phyloP scores from a whole-genome alignment of 176 grass and related monocot genomes.

The Elaeis guineensis region DNA sequence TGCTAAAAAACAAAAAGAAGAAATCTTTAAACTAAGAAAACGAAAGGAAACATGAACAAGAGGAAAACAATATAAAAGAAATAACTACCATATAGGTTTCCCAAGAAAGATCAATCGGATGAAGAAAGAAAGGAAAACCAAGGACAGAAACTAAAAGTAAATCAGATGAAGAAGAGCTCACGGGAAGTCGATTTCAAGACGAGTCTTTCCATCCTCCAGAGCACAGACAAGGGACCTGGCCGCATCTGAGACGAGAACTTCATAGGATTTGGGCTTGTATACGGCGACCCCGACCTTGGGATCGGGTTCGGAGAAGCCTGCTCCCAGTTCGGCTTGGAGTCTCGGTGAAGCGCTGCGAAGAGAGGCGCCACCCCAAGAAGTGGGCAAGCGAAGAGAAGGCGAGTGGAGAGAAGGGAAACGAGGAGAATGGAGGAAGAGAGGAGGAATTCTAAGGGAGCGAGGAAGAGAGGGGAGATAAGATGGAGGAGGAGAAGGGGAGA shows the following conservation, averaged over 20 bases:
- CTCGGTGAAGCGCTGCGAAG: slow-evolving; percentile 11
- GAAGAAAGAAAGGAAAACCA: background rate
- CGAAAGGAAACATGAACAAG: no score
- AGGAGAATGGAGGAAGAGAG: background rate
- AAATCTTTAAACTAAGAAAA: no score
- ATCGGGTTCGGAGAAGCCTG: slow-evolving; percentile 9
- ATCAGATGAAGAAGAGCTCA: slow-evolving; percentile 5
- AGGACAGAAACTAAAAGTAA: background rate
- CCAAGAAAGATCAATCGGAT: no score
- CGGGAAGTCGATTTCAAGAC: slow-evolving; percentile 97
- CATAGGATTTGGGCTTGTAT: slow-evolving; percentile 83
- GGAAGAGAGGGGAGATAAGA: slow-evolving; percentile 1
- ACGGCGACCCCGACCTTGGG: slow-evolving; percentile 53
- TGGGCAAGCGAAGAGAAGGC: background rate
- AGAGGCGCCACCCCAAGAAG: background rate
- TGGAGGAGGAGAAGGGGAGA: slow-evolving; percentile 5
- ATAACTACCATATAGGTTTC: no score
- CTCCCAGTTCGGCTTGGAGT: background rate
- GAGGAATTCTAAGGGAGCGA: slow-evolving; percentile 8
- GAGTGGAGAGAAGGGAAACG: background rate
- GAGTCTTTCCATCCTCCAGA: slow-evolving; percentile 59
- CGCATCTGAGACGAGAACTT: slow-evolving; percentile 82
- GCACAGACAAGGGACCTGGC: slow-evolving; percentile 69
- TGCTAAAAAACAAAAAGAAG: no score
- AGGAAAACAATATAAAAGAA: no score